Conservation (phyloP, 2,329 filamentous ascomycete species). For the Xylaria sp. region DNA sequence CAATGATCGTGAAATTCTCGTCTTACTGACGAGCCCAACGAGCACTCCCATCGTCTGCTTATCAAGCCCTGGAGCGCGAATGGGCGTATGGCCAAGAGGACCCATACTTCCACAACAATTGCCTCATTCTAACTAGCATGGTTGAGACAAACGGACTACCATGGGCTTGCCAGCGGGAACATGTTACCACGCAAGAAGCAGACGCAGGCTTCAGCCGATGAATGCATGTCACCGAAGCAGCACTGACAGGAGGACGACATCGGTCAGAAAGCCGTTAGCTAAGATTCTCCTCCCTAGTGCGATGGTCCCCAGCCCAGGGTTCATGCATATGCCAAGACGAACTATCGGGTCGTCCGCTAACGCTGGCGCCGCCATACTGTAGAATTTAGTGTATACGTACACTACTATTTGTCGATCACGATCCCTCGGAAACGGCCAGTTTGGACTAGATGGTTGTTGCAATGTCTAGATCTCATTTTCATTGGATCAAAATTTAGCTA, state of each 20-base stretch:
- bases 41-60: conserved; percentile 17
- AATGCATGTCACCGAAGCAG: conserved; percentile 2
- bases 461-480: background rate
- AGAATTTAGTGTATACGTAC: background rate
- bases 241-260: background rate
- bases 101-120: background rate
- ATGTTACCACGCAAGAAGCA: background rate
- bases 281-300: conserved; percentile 10
- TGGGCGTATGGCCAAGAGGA: background rate
- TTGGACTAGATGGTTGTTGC: background rate
- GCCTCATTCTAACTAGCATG: background rate
- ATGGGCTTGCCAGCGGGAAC: background rate
- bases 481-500: background rate
- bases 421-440: conserved; percentile 2
- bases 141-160: background rate
- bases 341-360: conserved; percentile 8
- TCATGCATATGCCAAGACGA: conserved; percentile 26
- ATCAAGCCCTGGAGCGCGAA: conserved; percentile 2
- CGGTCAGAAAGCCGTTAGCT: conserved; percentile 12
- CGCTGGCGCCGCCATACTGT: too few relatives aligned
- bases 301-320: conserved; percentile 1
- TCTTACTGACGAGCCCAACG: background rate
- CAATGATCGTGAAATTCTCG: background rate
- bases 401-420: background rate
- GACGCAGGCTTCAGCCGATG: background rate